A percentile compares a stretch with the other conserved stretches of the same genome.
Conservation (phyloP, 2,329 filamentous ascomycete species). For the Chrysosporium keratinophilum region DNA sequence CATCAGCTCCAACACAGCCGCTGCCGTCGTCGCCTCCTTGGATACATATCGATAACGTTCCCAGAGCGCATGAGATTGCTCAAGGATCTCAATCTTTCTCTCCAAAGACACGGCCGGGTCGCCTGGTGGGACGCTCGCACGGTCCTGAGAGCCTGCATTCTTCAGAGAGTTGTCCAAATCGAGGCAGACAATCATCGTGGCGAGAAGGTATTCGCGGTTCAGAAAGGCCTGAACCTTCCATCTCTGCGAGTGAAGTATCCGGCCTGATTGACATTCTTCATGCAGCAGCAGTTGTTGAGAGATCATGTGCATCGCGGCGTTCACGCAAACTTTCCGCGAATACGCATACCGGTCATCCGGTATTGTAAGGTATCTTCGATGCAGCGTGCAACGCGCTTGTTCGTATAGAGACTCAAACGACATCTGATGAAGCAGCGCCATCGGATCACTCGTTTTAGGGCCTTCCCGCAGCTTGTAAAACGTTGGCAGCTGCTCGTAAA, state of each 20-base stretch:
- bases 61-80: constrained; percentile 2
- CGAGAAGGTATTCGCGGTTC: constrained; percentile 40
- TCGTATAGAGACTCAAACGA: constrained; percentile 26
- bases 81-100: constrained; percentile 1
- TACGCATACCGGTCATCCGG: constrained; percentile 30
- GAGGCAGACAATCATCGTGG: constrained; percentile 39
- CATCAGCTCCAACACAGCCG: not conserved
- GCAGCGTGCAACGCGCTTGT: constrained; percentile 28
- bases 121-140: not conserved
- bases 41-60: constrained; percentile 1
- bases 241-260: constrained; percentile 31
- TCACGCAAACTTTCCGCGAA: constrained; percentile 37
- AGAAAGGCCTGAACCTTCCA: constrained; percentile 39
- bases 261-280: constrained; percentile 32
- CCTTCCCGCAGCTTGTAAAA: constrained; percentile 14
- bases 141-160: not conserved
- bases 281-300: constrained; percentile 37
- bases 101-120: not conserved
- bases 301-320: constrained; percentile 38
- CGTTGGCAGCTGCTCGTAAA: constrained; percentile 17
- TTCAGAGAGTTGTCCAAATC: constrained; percentile 29
- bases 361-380: constrained; percentile 28
- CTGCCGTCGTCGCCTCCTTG: constrained; percentile 1
- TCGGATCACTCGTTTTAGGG: constrained; percentile 11
- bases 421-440: constrained; percentile 20